Evolutionary conservation across 208 protist genomes (phyloP), one percentile per base, ranked within the genome.

Genomic region (Leishmania lainsoni): DNA sequence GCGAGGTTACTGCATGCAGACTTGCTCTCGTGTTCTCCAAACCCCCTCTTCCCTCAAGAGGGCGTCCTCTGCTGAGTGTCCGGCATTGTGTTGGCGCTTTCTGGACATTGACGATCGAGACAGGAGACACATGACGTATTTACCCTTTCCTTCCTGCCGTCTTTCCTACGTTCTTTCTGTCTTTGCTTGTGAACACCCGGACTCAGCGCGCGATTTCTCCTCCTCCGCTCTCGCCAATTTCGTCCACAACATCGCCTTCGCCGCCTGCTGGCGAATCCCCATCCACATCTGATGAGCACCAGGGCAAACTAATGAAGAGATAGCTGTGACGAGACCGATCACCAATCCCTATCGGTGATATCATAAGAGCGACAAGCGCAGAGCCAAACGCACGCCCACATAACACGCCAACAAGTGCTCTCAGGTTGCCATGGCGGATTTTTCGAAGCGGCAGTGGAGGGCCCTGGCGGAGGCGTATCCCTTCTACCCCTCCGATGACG

Each of bases 381-480:
- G n/a, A 29, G 4, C 59, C 17, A 76, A 14, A 75, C n/a, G 39
- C n/a, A n/a, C 16, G 9, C 56, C 10, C 52, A 49, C 10, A n/a
- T 32, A 51, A 51, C 74, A 22, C 32, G 14, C 56, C 14, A 0
- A 35, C 32, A 8, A 12, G 54, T 63, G 16, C 35, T 63, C 39
- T 16, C 35, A 48, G 17, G 17, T 39, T 52, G 52, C 16, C 20
- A 72, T 74, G 48, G 72, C 59, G 35, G 81, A 85, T 5, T 56
- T 90, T 0, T 75, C 83, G 0, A 88, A 85, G 48, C 76, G 76
- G 8, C 89, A 92, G 54, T 91, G 87, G 89, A 83, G 87, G 17
- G 81, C 86, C 0, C 75, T 92, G n/a, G 65, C 86, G 4, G 70
- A 80, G 59, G 89, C 89, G 0, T 87, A 81, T 61, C 87, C 89